Evolutionary conservation across 2,329 filamentous ascomycete species (phyloP).

Genomic region (Arthrinium puccinioides): DNA sequence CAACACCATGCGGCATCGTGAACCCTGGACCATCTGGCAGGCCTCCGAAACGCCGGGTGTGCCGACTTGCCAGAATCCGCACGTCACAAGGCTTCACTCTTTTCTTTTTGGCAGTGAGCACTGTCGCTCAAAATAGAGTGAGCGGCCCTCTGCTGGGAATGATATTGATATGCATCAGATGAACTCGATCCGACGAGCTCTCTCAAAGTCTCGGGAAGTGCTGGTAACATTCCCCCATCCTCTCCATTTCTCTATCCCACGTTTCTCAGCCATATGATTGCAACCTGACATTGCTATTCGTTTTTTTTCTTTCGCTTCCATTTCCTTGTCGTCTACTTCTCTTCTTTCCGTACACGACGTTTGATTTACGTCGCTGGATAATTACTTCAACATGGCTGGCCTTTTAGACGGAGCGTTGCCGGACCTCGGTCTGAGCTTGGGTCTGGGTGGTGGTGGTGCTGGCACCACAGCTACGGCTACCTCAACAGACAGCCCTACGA

Average conservation of each 20-base stretch:
- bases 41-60: slow-evolving; percentile 7
- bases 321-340: not conserved
- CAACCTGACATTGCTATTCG: not conserved
- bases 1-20: slow-evolving; percentile 3
- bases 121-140: slow-evolving; percentile 1
- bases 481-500: not conserved
- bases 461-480: slow-evolving; percentile 3
- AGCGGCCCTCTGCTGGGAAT: not conserved
- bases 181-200: too few relatives aligned
- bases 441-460: slow-evolving; percentile 4
- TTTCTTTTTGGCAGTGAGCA: not conserved
- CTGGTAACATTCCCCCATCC: too few relatives aligned
- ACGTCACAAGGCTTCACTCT: not conserved
- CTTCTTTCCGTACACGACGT: slow-evolving; percentile 5
- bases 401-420: slow-evolving; percentile 4
- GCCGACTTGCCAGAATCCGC: not conserved
- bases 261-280: not conserved
- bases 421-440: not conserved
- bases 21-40: not conserved
- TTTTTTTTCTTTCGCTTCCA: slow-evolving; percentile 1
- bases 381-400: slow-evolving; percentile 6
- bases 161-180: too few relatives aligned
- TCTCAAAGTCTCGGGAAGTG: too few relatives aligned
- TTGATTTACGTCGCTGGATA: slow-evolving; percentile 4
- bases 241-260: not conserved